Percentiles rank a stretch among this genome's conserved stretches.
Conservation (phyloP, 2,329 filamentous ascomycete genomes). For the Aspergillus jensenii region DNA sequence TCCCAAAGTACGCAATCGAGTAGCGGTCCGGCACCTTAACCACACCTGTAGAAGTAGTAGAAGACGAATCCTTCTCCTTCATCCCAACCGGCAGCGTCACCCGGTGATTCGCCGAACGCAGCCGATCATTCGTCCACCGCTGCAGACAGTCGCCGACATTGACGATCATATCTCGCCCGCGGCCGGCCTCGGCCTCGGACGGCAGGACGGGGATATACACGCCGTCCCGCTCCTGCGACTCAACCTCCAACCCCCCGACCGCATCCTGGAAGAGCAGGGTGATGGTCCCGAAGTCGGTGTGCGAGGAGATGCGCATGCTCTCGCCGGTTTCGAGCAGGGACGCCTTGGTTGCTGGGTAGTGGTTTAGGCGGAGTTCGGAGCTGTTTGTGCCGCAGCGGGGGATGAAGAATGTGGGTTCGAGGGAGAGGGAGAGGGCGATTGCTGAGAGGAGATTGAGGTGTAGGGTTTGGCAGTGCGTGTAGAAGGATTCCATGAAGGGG, state of each 20-base stretch:
- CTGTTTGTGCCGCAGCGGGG: neutral
- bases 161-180: conserved; percentile 40
- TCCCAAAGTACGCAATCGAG: conserved; percentile 16
- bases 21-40: conserved; percentile 4
- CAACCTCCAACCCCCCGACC: conserved; percentile 20
- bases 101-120: conserved; percentile 52
- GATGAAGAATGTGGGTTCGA: neutral
- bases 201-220: conserved; percentile 15
- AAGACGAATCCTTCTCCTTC: neutral
- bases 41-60: no score
- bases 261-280: conserved; percentile 16
- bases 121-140: conserved; percentile 51
- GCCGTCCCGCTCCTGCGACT: conserved; percentile 14
- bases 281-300: conserved; percentile 16
- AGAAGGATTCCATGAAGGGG: conserved; percentile 13
- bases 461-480: conserved; percentile 1
- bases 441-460: conserved; percentile 5
- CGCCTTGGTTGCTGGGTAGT: conserved; percentile 8
- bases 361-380: conserved; percentile 12
- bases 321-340: neutral
- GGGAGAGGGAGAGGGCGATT: conserved; percentile 3
- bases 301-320: conserved; percentile 10
- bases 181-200: neutral
- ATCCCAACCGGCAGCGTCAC: conserved; percentile 14
- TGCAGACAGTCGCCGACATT: conserved; percentile 56